Conservation (phyloP, 805 yeast genomes). For the Hyphopichia homilentoma region DNA sequence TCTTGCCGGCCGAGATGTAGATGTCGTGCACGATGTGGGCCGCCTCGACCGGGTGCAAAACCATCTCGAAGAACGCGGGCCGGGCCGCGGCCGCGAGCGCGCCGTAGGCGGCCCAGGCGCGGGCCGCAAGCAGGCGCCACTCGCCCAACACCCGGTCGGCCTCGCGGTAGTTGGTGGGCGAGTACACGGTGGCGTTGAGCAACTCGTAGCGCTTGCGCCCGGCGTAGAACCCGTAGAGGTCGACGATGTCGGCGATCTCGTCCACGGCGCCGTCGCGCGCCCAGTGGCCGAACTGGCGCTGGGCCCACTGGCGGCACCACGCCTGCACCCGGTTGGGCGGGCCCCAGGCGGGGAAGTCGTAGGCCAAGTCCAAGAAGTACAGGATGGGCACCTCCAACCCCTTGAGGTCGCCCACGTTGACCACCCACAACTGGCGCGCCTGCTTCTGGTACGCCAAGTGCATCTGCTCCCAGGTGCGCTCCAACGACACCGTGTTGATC, state of each 20-base stretch:
- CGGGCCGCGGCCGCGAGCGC: conserved; percentile 9
- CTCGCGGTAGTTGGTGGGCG: conserved; percentile 10
- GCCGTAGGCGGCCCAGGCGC: conserved; percentile 13
- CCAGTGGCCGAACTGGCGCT: conserved; percentile 8
- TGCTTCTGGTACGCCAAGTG: conserved; percentile 15
- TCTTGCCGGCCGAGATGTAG: conserved; percentile 13
- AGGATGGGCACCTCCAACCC: conserved; percentile 19
- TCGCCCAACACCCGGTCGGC: conserved; percentile 9
- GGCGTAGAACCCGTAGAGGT: conserved; percentile 11
- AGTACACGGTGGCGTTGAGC: conserved; percentile 9
- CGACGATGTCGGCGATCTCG: conserved; percentile 14
- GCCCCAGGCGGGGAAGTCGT: conserved; percentile 13
- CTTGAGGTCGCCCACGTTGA: conserved; percentile 23
- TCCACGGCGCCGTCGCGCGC: conserved; percentile 3
- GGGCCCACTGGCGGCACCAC: conserved; percentile 11
- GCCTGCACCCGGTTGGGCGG: conserved; percentile 5
- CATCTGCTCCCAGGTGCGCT: conserved; percentile 22
- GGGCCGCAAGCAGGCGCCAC: conserved; percentile 10
- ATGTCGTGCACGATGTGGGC: conserved; percentile 14
- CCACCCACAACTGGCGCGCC: conserved; percentile 19
- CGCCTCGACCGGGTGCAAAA: conserved; percentile 13
- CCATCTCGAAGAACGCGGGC: conserved; percentile 13
- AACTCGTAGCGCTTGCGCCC: conserved; percentile 9
- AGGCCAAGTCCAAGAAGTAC: conserved; percentile 15
- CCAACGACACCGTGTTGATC: conserved; percentile 19